Base-by-base conservation (phyloP, 257 asterid species). In the Mentha longifolia region DNA sequence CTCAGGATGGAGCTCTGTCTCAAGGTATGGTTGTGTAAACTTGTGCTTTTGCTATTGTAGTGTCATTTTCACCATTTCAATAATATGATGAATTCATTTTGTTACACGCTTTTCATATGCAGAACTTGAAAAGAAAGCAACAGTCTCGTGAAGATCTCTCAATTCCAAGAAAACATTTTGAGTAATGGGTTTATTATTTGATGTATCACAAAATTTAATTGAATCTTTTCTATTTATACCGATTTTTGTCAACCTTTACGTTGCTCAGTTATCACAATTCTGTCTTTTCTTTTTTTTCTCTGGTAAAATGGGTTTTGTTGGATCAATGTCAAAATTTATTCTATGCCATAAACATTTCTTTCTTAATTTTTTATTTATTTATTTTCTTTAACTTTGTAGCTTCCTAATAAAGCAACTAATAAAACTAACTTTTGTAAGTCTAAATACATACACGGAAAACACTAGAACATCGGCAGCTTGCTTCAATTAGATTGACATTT, bases 81-180 rank as follows among this genome's bases (percentile, higher is more conserved):
- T 12, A 11, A 1, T 31, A n/a, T 9, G 11, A 41, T 19, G 14
- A 68, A 1, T 31, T 66, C 33, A 41, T 20, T 50, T 8, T 1
- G 20, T 15, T 66, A 12, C 5, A 45, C 67, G 12, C 5, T 64
- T 10, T 59, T 8, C 12, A 25, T 22, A 25, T 28, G 74, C 65
- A 77, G 81, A 66, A 39, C 52, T 71, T 7, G 77, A 59, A 31
- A 77, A 76, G 80, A 57, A 59, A 12, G 75, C 70, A 10, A 10
- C 60, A 13, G 15, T 75, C 30, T 75, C 79, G 9, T 75, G 12
- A 61, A 16, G 52, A 62, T 4, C 20, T 43, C 57, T 33, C 46
- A 20, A 12, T 11, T 22, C 30, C 68, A 22, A 46, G 14, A 9
- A 39, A 13, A 16, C 65, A 35, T 30, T 33, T 57, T 1, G 19